Evolutionary conservation across 163 green algal genomes (phyloP).

Genomic region (Scenedesmus sp.): DNA sequence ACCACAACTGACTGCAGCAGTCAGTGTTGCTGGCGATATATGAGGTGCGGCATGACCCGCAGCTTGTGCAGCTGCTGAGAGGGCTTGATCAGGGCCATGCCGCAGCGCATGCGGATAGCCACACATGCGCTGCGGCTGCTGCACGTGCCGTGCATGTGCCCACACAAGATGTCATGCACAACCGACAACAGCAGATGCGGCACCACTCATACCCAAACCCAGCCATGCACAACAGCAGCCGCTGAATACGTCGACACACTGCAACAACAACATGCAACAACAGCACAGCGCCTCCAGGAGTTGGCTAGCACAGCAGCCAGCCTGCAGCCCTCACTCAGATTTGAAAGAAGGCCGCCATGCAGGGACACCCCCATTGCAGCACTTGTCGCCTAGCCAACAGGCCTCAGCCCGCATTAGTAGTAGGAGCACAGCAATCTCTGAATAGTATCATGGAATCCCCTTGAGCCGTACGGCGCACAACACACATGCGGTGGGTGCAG

Average conservation of each 20-base stretch:
- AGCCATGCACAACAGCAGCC: not conserved
- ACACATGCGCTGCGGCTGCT: not conserved
- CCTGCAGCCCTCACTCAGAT: not conserved
- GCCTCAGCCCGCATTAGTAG: not conserved
- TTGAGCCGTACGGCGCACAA: not conserved
- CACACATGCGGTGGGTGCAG: not conserved
- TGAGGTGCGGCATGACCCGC: not conserved
- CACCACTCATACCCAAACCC: too few relatives aligned
- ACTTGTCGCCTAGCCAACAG: not conserved
- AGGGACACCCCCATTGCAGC: not conserved
- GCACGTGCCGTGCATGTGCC: not conserved
- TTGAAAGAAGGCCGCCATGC: not conserved
- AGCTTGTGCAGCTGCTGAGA: not conserved
- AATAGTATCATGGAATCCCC: not conserved
- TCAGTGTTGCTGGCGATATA: not conserved
- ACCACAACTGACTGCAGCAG: not conserved
- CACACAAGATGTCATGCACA: not conserved
- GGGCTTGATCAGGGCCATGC: not conserved
- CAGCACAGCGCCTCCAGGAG: not conserved
- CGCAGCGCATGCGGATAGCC: not conserved
- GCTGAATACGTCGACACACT: not conserved
- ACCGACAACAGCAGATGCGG: not conserved
- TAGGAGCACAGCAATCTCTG: not conserved
- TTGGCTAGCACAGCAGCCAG: not conserved
- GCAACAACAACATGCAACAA: not conserved